Percentiles rank a stretch among this genome's conserved stretches.
Conservation (phyloP, 768 basidiomycete species). For the Trametes meyenii region DNA sequence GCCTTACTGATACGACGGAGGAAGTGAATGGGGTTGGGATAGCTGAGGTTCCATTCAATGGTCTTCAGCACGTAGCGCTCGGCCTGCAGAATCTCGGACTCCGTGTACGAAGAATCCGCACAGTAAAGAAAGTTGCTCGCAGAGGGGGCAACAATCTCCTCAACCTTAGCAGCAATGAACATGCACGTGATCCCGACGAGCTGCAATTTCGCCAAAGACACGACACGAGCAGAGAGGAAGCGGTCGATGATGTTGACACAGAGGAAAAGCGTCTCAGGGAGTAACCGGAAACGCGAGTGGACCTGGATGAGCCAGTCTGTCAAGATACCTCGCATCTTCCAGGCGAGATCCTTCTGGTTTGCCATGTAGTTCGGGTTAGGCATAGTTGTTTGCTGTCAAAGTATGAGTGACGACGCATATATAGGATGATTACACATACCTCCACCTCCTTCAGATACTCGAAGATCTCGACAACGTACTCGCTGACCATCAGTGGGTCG, state of each 20-base stretch:
- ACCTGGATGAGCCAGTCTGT: constrained; percentile 95
- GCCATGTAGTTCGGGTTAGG: constrained; percentile 88
- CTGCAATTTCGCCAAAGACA: constrained; percentile 64
- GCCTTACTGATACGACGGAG: constrained; percentile 90
- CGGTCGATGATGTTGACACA: constrained; percentile 81
- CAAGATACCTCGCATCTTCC: constrained; percentile 88
- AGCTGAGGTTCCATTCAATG: constrained; percentile 83
- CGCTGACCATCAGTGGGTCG: constrained; percentile 96
- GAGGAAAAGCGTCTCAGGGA: constrained; percentile 91
- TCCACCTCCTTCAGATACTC: constrained; percentile 86
- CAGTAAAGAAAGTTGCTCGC: constrained; percentile 79
- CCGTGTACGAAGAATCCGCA: constrained; percentile 74
- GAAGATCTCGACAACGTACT: constrained; percentile 95
- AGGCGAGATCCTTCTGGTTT: constrained; percentile 78
- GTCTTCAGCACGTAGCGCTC: constrained; percentile 88
- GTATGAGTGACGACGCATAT: constrained; percentile 18
- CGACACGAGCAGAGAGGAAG: constrained; percentile 60
- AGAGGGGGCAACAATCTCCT: constrained; percentile 89
- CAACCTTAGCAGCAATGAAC: constrained; percentile 89
- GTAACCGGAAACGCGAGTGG: constrained; percentile 81
- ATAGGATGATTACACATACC: constrained; percentile 45
- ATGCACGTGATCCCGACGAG: constrained; percentile 88
- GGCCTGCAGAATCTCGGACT: constrained; percentile 83
- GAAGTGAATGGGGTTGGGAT: constrained; percentile 89
- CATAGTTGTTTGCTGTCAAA: constrained; percentile 66